Conservation (phyloP, 2,329 filamentous ascomycete genomes). For the Colletotrichum sp. region DNA sequence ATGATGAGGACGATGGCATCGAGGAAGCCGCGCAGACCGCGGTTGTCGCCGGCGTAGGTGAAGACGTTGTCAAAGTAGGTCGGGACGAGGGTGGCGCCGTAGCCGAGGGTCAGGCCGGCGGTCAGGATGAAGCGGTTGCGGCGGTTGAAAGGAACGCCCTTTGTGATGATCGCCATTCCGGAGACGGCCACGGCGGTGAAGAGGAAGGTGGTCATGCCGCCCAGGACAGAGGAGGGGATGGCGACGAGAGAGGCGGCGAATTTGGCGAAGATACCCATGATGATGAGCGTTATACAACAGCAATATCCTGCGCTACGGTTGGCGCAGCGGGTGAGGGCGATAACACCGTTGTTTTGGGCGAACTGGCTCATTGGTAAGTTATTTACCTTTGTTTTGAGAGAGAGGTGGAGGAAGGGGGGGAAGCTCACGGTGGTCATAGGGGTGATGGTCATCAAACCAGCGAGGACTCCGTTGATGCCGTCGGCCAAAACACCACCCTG, state of each 20-base stretch:
- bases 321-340: slow-evolving; percentile 80
- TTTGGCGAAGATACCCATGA: slow-evolving; percentile 85
- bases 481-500: slow-evolving; percentile 82
- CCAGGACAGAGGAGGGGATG: slow-evolving; percentile 71
- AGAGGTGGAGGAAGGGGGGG: neutral
- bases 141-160: slow-evolving; percentile 74
- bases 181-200: slow-evolving; percentile 79
- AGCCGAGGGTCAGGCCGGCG: slow-evolving; percentile 74
- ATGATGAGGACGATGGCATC: slow-evolving; percentile 77
- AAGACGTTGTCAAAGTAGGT: slow-evolving; percentile 76
- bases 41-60: slow-evolving; percentile 72
- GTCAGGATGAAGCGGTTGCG: slow-evolving; percentile 85
- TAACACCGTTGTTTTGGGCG: slow-evolving; percentile 86
- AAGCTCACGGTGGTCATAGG: slow-evolving; percentile 67
- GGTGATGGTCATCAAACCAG: slow-evolving; percentile 79
- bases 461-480: slow-evolving; percentile 76
- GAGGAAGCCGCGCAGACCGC: slow-evolving; percentile 72
- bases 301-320: slow-evolving; percentile 83
- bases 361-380: slow-evolving; percentile 45
- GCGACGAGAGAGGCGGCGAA: slow-evolving; percentile 81
- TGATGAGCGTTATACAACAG: slow-evolving; percentile 75
- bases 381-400: neutral
- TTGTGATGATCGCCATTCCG: slow-evolving; percentile 77
- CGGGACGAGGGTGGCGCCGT: slow-evolving; percentile 70
- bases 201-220: slow-evolving; percentile 79